Conservation (phyloP, 225 moss, liverwort and hornwort genomes). For the Pleurozium schreberi region DNA sequence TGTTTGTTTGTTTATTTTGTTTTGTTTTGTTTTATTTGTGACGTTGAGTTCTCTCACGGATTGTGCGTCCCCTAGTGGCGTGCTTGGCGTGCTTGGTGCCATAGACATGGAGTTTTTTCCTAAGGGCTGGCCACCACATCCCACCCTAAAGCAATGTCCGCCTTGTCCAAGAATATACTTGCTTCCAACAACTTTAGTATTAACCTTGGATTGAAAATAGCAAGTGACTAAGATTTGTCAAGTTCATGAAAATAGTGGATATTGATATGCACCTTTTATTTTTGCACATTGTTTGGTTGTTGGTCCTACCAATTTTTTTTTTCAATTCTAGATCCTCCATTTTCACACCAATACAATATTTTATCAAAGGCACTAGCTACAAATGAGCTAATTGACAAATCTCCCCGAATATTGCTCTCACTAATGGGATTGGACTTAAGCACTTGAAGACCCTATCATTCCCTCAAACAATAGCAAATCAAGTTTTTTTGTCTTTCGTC, state of each 20-base stretch:
- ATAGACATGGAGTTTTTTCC: no score
- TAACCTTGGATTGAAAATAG: not conserved
- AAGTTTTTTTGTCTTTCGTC: not conserved
- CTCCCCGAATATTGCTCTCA: rapidly evolving
- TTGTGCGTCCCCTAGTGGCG: no score
- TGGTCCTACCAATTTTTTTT: not conserved
- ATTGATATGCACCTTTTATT: not conserved
- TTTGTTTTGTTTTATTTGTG: no score
- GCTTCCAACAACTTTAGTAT: rapidly evolving
- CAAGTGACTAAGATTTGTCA: not conserved
- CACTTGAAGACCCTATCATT: rapidly evolving
- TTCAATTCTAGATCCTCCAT: not conserved
- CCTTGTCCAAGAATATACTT: not conserved
- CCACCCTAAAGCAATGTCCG: no score
- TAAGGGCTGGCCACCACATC: no score
- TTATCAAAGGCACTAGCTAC: not conserved
- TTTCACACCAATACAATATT: rapidly evolving
- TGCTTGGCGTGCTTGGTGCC: no score
- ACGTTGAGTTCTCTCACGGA: no score
- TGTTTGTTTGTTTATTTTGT: no score
- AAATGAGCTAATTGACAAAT: not conserved
- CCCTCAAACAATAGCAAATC: not conserved
- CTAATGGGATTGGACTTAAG: not conserved
- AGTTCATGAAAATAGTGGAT: not conserved
- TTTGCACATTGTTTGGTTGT: not conserved